Evolutionary conservation across 83 land plant species (phyloP).

Genomic region (Larix sibirica): DNA sequence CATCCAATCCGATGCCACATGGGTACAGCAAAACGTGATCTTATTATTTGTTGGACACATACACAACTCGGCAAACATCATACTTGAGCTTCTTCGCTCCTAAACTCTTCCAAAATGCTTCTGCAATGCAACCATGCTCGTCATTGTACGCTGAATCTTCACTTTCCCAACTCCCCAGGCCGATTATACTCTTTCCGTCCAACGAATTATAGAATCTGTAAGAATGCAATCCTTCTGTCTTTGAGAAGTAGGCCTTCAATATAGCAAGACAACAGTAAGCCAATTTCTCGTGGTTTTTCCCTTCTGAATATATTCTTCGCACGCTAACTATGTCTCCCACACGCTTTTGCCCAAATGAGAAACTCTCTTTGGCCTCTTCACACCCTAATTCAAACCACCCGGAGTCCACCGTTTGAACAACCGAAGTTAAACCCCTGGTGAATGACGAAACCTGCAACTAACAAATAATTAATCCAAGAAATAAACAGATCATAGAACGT

Average conservation of each 20-base stretch:
- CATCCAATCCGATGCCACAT: too few relatives aligned
- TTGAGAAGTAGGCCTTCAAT: not conserved
- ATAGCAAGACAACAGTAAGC: not conserved
- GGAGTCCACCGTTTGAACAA: not conserved
- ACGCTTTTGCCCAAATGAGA: not conserved
- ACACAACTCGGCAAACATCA: too few relatives aligned
- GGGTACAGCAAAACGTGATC: too few relatives aligned
- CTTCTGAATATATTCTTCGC: not conserved
- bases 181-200: not conserved
- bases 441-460: not conserved
- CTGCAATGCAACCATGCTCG: not conserved
- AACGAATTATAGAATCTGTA: not conserved
- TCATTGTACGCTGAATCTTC: not conserved
- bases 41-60: too few relatives aligned
- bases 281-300: not conserved
- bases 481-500: too few relatives aligned
- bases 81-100: not conserved
- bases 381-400: not conserved
- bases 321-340: slow-evolving; percentile 1
- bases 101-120: not conserved
- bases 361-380: not conserved
- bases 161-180: not conserved
- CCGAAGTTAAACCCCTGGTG: not conserved
- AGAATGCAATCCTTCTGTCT: not conserved
- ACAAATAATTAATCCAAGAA: too few relatives aligned